Conservation (phyloP, 2,329 filamentous ascomycete species). For the Aspergillus udagawae region DNA sequence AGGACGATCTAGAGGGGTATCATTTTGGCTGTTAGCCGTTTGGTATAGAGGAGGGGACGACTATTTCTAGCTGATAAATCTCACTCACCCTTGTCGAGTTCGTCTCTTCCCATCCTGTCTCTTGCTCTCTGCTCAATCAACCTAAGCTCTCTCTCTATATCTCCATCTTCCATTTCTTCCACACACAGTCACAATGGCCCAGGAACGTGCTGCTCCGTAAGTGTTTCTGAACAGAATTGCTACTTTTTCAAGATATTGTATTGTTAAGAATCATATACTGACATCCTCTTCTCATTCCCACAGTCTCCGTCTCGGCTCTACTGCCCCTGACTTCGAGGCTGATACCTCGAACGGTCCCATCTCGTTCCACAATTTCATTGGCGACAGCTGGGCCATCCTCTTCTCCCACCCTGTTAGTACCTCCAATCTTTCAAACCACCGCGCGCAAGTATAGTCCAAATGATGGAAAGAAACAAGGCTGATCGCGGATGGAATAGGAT, state of each 20-base stretch:
- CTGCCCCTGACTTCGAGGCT: constrained; percentile 66
- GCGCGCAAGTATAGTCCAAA: neutral
- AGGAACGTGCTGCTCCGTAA: constrained; percentile 42
- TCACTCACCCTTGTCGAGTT: constrained; percentile 2
- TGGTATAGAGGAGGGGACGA: neutral
- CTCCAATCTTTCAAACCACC: neutral
- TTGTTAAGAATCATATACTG: constrained; percentile 3
- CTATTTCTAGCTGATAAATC: neutral
- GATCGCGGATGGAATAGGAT: constrained; percentile 23
- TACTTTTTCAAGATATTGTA: neutral
- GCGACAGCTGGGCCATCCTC: constrained; percentile 65
- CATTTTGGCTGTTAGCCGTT: neutral
- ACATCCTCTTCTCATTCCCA: constrained; percentile 2
- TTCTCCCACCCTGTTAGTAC: constrained; percentile 62
- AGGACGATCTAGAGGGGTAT: constrained; percentile 11
- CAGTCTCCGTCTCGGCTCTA: constrained; percentile 61
- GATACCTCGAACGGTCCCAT: constrained; percentile 64
- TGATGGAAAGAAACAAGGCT: neutral
- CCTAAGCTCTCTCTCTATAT: constrained; percentile 7
- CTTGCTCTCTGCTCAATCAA: neutral
- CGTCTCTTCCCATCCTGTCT: constrained; percentile 5
- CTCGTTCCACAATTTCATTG: constrained; percentile 69
- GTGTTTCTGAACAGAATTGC: constrained; percentile 12
- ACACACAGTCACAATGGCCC: constrained; percentile 35
- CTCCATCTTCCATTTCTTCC: constrained; percentile 1